These are phyloP conservation scores for Populus hybrid DNA, from an alignment of 441 rosid genomes.

Conservation along the genomic window DNA sequence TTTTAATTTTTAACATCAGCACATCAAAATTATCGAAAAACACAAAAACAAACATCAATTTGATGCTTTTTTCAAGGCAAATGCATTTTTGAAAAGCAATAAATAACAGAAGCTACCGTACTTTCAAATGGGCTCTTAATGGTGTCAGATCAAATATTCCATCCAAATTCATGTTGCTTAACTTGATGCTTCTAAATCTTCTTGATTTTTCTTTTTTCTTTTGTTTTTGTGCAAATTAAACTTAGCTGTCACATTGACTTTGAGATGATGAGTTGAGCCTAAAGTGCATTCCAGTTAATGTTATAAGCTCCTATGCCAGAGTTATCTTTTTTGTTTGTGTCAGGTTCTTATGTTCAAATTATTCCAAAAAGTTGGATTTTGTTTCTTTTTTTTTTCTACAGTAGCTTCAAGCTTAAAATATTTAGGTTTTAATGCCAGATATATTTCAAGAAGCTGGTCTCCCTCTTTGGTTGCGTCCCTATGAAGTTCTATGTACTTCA, in stretches of 20 bases:
- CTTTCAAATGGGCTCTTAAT: too few relatives aligned
- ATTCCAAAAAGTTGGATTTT: constrained; percentile 4
- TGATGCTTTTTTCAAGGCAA: too few relatives aligned
- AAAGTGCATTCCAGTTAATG: background rate
- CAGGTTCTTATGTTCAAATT: background rate
- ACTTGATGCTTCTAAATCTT: background rate
- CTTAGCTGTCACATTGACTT: background rate
- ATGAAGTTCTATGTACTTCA: constrained; percentile 93
- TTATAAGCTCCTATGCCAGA: background rate
- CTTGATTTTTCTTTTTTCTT: background rate
- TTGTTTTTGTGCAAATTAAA: background rate
- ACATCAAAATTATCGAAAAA: too few relatives aligned
- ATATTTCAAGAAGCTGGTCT: constrained; percentile 99
- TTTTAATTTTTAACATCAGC: too few relatives aligned
- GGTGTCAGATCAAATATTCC: background rate
- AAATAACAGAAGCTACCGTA: too few relatives aligned
- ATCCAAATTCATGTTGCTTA: background rate
- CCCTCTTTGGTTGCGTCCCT: constrained; percentile 97
- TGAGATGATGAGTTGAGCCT: background rate
- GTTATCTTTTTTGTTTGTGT: background rate
- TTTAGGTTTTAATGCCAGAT: constrained; percentile 46
- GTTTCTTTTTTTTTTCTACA: background rate
- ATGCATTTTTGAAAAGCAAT: too few relatives aligned
- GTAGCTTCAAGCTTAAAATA: constrained; percentile 14
- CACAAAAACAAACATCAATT: too few relatives aligned